Conservation (phyloP, 306 rosid genomes). For the Prunus dulcis region DNA sequence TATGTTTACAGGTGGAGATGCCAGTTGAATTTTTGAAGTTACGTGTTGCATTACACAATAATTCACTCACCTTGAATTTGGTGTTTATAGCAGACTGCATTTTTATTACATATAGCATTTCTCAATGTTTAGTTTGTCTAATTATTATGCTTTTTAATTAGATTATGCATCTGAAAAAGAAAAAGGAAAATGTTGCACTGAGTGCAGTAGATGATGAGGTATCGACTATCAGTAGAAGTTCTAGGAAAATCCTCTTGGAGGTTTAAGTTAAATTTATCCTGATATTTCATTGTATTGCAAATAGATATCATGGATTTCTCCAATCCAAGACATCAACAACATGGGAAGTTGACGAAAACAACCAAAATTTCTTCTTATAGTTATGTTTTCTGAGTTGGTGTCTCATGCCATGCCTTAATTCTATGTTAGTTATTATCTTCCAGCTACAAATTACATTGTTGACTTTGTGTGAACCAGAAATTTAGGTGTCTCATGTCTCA, state of each 20-base stretch:
- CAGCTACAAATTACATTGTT: background rate
- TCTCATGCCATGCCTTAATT: background rate
- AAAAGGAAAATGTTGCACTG: background rate
- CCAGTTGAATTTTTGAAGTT: background rate
- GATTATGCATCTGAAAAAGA: background rate
- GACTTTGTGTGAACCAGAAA: background rate
- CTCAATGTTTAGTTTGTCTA: background rate
- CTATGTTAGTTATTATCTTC: background rate
- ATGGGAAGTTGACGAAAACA: background rate
- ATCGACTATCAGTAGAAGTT: background rate
- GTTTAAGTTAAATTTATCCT: background rate
- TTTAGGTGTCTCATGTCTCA: background rate
- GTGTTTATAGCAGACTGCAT: background rate
- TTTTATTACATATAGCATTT: background rate
- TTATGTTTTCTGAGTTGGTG: background rate
- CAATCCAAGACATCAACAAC: background rate
- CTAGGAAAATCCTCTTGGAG: background rate
- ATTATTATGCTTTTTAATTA: background rate
- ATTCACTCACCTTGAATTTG: background rate
- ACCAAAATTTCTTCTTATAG: background rate
- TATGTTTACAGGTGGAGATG: background rate
- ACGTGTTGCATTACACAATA: background rate
- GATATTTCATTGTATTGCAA: background rate
- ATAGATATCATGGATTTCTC: background rate
- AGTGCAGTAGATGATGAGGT: background rate